Evolutionary conservation across 106 monocot genomes (phyloP), one percentile per base, ranked within the genome.

Genomic region (Dendrobium nobile): DNA sequence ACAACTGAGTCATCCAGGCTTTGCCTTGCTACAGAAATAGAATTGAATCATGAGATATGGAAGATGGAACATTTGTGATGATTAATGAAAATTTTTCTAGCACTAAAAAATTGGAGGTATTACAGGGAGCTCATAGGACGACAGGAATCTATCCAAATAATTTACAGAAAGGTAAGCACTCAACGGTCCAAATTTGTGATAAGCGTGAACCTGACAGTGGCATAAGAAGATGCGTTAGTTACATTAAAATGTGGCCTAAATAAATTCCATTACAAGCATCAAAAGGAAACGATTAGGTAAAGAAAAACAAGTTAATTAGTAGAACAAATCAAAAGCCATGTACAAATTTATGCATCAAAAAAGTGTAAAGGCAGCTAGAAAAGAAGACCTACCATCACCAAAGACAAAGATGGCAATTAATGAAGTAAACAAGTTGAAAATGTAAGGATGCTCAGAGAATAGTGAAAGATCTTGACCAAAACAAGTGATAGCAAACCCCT

Each of bases 141-240:
- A 92, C 81, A 95, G 90, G 54, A 95, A 95, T 54, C 95, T 78
- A 73, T 95, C 95, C 86, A 95, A 79, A 79, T 92, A 95, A 80
- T 95, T 95, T 65, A 95, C 86, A 77, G 95, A 77, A 56, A 95
- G 54, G 65, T 86, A 92, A 43, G 84, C 84, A 79, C 92, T 90
- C 40, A 91, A 67, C 37, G 95, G 95, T 56, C 92, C 90, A 85
- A 95, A 95, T 18, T 78, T 81, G 74, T 89, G 89, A 67, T 89
- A 76, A 10, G 82, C 81, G 86, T 92, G 95, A 79, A 91, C 92
- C 95, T 95, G 90, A 37, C 27, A 59, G 26, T 22, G 22, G 20
- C 3, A 42, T 42, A 13, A 40, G 18, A 26, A 59, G 11, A 78
- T 40, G 19, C 56, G 33, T 48, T 48, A 72, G 72, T 15, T 47